These are phyloP conservation scores for Ophiosphaerella korrae DNA, from an alignment of 2,329 filamentous ascomycete species.

Conservation along the genomic window DNA sequence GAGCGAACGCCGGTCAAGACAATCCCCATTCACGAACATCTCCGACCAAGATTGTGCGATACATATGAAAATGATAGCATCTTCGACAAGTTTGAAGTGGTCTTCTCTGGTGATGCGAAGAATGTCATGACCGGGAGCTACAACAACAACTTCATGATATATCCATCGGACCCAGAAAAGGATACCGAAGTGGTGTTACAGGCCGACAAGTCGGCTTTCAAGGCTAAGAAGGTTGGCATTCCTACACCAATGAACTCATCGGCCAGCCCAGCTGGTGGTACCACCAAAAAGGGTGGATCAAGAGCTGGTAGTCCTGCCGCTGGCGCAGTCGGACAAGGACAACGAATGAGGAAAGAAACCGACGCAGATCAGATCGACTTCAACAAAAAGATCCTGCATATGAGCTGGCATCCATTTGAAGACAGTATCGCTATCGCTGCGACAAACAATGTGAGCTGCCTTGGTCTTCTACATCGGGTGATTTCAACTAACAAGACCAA, in stretches of 20 bases:
- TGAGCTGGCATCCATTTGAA: constrained; percentile 99
- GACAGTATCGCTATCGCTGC: constrained; percentile 99
- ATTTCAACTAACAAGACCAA: constrained; percentile 23
- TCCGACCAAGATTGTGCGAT: constrained; percentile 91
- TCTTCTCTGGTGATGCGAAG: constrained; percentile 96
- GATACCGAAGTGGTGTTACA: constrained; percentile 97
- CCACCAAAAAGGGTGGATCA: constrained; percentile 84
- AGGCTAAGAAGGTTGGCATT: constrained; percentile 98
- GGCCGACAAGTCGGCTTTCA: constrained; percentile 98
- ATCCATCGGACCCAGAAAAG: constrained; percentile 92
- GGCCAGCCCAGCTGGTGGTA: constrained; percentile 71
- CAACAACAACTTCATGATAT: constrained; percentile 99
- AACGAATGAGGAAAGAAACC: constrained; percentile 98
- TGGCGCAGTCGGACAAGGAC: constrained; percentile 73
- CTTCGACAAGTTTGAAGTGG: constrained; percentile 99
- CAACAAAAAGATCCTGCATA: constrained; percentile 99
- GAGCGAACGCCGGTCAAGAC: constrained; percentile 97
- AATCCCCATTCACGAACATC: constrained; percentile 97
- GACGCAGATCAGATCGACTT: constrained; percentile 99
- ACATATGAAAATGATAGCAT: constrained; percentile 99
- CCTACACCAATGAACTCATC: constrained; percentile 93
- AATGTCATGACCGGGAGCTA: constrained; percentile 99
- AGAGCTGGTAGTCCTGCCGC: constrained; percentile 86
- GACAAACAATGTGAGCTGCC: constrained; percentile 89
- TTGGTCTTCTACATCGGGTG: background rate